Evolutionary conservation across 2,329 filamentous ascomycete species (phyloP).

Genomic region (Penicillium sp.): DNA sequence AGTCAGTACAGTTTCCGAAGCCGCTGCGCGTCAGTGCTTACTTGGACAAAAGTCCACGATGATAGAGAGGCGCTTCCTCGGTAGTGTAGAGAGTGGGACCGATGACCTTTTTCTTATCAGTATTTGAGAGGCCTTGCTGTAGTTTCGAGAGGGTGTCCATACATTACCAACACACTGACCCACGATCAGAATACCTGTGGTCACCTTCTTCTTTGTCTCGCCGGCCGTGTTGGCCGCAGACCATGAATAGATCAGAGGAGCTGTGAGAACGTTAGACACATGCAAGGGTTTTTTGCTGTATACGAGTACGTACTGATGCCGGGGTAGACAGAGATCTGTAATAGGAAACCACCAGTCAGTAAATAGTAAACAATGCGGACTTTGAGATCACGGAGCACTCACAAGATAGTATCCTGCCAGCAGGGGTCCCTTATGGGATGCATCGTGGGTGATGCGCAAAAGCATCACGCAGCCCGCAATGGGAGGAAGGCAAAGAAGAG

Average conservation of each 20-base stretch:
- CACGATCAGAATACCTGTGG: constrained; percentile 65
- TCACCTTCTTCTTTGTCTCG: constrained; percentile 69
- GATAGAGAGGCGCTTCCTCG: constrained; percentile 60
- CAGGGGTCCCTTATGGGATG: constrained; percentile 51
- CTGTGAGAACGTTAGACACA: constrained; percentile 29
- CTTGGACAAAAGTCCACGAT: constrained; percentile 60
- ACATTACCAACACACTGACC: constrained; percentile 66
- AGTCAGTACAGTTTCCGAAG: constrained; percentile 5
- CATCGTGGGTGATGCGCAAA: constrained; percentile 51
- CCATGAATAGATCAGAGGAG: constrained; percentile 70
- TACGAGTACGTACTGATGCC: constrained; percentile 50
- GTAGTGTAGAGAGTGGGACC: constrained; percentile 66
- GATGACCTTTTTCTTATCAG: constrained; percentile 48
- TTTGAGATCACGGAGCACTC: constrained; percentile 1
- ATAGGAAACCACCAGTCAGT: constrained; percentile 3
- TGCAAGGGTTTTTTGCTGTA: not conserved
- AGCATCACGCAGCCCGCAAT: constrained; percentile 60
- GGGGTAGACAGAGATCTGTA: constrained; percentile 59
- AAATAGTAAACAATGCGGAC: too few relatives aligned
- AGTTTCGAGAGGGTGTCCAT: constrained; percentile 6
- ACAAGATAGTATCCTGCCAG: constrained; percentile 60
- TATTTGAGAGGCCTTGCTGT: not conserved
- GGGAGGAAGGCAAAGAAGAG: constrained; percentile 57
- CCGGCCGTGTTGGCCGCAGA: constrained; percentile 65
- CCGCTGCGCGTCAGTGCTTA: constrained; percentile 17